Base-by-base conservation (phyloP, 164 flowering plant species). In the Tetracentron sinense region DNA sequence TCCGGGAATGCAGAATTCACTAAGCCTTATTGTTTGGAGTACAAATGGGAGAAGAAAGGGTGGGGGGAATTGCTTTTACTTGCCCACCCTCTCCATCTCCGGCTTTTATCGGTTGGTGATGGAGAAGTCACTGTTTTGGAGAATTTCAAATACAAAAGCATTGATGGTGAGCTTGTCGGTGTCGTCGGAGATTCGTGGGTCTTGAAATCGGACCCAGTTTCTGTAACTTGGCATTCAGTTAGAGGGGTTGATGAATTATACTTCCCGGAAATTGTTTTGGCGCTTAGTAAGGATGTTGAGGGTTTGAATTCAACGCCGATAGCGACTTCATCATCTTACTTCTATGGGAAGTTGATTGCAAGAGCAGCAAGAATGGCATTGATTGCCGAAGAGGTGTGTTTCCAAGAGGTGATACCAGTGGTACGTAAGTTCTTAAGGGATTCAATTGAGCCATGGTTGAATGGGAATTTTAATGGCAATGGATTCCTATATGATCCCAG, bases 91-190 rank as follows among this genome's bases (percentile, higher is more conserved):
- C 81, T 90, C 5, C 98, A 91, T 75, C 63, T 86, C 19, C 68
- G 63, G 53, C 79, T 93, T 22, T 67, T 93, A 10, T 65, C 76
- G 4, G 56, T 31, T 3, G 71, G 69, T n/a, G 76, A 69, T 25
- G 46, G 73, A 28, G 61, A 71, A 0, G 61, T 79, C 2, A 56
- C 64, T 25, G 78, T 90, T 46, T 68, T 89, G 61, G 80, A 82
- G 25, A 81, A 81, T 54, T 86, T 94, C 47, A 85, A 79, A 79
- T 89, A 82, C 51, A 76, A 60, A 33, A 91, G 97, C 65, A 82
- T 94, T 50, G 98, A 93, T 73, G 97, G 98, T 16, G 98, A 93
- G 5, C 91, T 93, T 47, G 95, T 93, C 3, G 96, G 96, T n/a
- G 81, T 93, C 61, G 91, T 90, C 57, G 98, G 91, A 6, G 82